Evolutionary conservation across 1,284 basidiomycete genomes (phyloP).

Genomic region (Volvariella surrecta): DNA sequence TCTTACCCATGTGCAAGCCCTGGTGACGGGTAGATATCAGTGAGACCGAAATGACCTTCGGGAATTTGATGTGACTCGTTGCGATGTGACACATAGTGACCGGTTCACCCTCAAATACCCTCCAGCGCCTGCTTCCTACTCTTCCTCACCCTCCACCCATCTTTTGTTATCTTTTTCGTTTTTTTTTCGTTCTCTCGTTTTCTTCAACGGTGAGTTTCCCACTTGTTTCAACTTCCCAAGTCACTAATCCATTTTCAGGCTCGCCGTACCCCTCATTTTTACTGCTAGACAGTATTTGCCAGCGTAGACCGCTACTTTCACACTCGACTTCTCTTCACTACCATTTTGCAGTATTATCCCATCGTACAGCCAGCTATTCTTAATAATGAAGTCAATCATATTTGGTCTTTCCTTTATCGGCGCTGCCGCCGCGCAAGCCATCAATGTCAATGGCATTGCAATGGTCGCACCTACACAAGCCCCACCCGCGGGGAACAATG

Average conservation of each 20-base stretch:
- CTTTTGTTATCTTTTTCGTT: slow-evolving; percentile 32
- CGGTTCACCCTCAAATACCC: slow-evolving; percentile 22
- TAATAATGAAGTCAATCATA: slow-evolving; percentile 47
- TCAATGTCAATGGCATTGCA: slow-evolving; percentile 42
- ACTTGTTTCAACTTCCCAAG: slow-evolving; percentile 2
- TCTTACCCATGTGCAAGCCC: slow-evolving; percentile 9
- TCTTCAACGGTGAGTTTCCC: slow-evolving; percentile 29
- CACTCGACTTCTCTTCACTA: slow-evolving; percentile 31
- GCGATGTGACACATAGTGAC: slow-evolving; percentile 22
- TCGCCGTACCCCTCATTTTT: slow-evolving; percentile 28
- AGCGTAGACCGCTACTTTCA: slow-evolving; percentile 65
- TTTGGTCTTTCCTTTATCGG: slow-evolving; percentile 48
- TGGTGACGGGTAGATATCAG: slow-evolving; percentile 6
- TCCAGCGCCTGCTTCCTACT: slow-evolving; percentile 9
- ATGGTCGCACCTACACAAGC: slow-evolving; percentile 26
- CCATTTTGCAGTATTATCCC: slow-evolving; percentile 12
- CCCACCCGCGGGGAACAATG: slow-evolving; percentile 9
- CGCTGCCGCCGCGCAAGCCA: slow-evolving; percentile 47
- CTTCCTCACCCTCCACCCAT: slow-evolving; percentile 20
- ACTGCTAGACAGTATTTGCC: slow-evolving; percentile 54
- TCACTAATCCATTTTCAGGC: slow-evolving; percentile 24
- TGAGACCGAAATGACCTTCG: slow-evolving; percentile 27
- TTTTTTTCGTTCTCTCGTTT: slow-evolving; percentile 31
- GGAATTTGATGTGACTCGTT: slow-evolving; percentile 25
- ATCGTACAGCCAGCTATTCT: neutral